Evolutionary conservation across 495 filamentous ascomycete genomes (phyloP).

Genomic region (Alectoria sarmentosa): DNA sequence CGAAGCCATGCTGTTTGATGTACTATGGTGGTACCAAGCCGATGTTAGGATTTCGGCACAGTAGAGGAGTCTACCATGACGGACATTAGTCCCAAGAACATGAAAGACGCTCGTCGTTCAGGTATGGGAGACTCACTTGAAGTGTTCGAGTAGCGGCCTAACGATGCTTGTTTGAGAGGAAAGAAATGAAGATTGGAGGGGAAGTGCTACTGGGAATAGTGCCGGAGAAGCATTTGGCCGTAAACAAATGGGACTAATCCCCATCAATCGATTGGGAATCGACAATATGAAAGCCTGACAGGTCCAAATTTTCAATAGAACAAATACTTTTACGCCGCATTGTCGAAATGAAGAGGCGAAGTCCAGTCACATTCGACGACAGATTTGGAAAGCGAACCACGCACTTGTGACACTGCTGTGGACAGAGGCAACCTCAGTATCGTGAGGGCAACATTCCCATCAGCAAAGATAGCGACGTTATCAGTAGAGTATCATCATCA

Average conservation of each 20-base stretch:
- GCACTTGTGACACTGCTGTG: not conserved
- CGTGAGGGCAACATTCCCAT: not conserved
- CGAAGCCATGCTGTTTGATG: not conserved
- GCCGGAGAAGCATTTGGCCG: slow-evolving; percentile 2
- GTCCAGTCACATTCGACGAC: not conserved
- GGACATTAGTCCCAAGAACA: not conserved
- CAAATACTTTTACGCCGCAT: too few species aligned
- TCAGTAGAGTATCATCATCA: not conserved
- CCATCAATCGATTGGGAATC: not conserved
- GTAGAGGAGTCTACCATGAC: not conserved
- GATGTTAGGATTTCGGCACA: not conserved
- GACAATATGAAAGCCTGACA: not conserved
- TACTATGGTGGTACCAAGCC: not conserved
- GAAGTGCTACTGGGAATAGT: not conserved
- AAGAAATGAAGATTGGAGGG: not conserved
- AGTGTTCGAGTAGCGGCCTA: not conserved
- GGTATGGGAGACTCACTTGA: not conserved
- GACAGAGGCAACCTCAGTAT: not conserved
- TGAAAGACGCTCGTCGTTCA: not conserved
- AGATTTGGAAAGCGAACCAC: not conserved
- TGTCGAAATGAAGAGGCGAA: not conserved
- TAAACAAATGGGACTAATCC: not conserved
- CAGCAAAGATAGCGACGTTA: not conserved
- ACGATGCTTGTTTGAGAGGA: not conserved
- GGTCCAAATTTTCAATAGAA: too few species aligned